Base-by-base conservation (phyloP, 1,284 basidiomycete species). In the Sparassis latifolia region DNA sequence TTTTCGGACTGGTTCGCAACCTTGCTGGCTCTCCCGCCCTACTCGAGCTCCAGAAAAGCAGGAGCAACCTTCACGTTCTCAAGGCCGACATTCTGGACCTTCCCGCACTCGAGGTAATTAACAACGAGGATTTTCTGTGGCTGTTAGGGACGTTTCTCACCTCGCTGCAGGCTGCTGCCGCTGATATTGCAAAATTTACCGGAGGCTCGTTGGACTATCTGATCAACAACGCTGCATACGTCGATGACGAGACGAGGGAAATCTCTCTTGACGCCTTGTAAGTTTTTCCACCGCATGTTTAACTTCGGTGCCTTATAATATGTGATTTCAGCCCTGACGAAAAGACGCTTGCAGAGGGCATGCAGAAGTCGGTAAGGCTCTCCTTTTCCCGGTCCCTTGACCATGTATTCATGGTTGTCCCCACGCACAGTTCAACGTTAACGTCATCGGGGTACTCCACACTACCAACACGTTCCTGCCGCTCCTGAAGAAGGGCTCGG, bases 401-500 rank as follows among this genome's bases (percentile, higher is more conserved):
- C 20, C 20, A 42, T 42, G 20, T 27, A 27, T 27, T 41, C 3
- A 35, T 4, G 12, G n/a, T 3, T 10, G 2, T 4, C 50, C 10
- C 3, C 30, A 4, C 31, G 3, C 32, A 31, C 45, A 64, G 62
- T 62, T 67, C 58, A 54, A 65, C 37, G 52, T 64, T 42, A 75
- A 75, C 54, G 66, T 69, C 45, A 47, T 72, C 43, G 70, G 71
- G 28, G 58, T 63, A 12, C 59, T 71, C 3, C 63, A 66, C 53
- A 65, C 65, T 30, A 71, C 58, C 49, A 73, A 71, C 56, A 61
- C 52, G 7, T 59, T 59, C 62, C 9, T 75, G 4, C 72, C 72
- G 12, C 66, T 75, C 39, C 59, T 76, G 30, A 61, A 60, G 30
- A 62, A 60, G 10, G 67, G 72, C 10, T 31, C 56, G 4, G 46